Conservation (phyloP, 331 rosid genomes). For the Quercus phellos region DNA sequence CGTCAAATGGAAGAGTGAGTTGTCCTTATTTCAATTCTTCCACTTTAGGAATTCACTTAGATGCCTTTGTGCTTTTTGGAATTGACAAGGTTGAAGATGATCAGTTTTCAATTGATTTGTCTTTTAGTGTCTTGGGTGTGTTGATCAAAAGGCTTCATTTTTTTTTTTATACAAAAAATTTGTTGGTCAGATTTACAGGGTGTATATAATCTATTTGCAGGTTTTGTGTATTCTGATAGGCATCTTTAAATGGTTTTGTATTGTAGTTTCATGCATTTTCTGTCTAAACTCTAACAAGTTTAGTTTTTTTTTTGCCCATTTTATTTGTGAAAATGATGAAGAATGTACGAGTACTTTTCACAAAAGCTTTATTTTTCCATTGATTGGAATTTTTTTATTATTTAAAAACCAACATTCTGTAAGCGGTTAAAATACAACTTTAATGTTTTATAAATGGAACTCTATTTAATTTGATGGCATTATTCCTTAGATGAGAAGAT, state of each 20-base stretch:
- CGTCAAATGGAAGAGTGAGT: slow-evolving; percentile 81
- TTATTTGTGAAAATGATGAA: neutral
- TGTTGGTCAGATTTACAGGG: neutral
- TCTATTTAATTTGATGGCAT: neutral
- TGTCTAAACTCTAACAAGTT: neutral
- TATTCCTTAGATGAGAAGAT: neutral
- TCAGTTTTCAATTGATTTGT: neutral
- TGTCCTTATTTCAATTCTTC: neutral
- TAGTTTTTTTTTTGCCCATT: neutral
- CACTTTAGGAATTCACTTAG: neutral
- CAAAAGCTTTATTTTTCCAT: too few relatives aligned
- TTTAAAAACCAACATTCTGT: neutral
- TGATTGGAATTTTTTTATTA: too few relatives aligned
- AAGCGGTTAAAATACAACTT: neutral
- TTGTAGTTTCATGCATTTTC: neutral
- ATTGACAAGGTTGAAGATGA: neutral
- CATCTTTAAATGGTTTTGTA: neutral
- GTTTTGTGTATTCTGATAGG: neutral
- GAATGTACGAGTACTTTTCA: too few relatives aligned
- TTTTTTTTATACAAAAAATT: neutral
- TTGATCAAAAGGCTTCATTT: neutral
- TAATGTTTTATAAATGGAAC: neutral
- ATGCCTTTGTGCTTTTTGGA: neutral
- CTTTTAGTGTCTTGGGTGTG: neutral
- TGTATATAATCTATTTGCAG: neutral